A percentile compares a stretch with the other conserved stretches of the same genome.
phyloP scores from a whole-genome alignment of 345 rosid species.

The Odontarrhena argentea region DNA sequence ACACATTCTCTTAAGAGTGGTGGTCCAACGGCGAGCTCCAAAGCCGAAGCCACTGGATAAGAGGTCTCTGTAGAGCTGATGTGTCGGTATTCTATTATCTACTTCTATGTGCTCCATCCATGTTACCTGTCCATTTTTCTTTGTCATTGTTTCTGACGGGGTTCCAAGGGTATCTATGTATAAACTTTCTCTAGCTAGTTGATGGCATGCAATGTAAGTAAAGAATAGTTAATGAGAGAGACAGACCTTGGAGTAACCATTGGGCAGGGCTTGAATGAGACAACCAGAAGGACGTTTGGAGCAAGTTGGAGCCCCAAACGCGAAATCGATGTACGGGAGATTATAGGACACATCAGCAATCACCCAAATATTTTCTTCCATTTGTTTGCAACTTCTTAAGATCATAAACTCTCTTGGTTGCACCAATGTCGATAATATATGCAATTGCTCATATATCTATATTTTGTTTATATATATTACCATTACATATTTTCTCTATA shows the following conservation, averaged over 20 bases:
- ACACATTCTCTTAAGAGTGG: slow-evolving; percentile 58
- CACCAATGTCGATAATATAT: slow-evolving; percentile 78
- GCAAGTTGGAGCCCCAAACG: slow-evolving; percentile 13
- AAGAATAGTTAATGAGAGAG: neutral
- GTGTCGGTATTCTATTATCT: slow-evolving; percentile 54
- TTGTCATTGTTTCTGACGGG: neutral
- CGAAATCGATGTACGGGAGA: slow-evolving; percentile 28
- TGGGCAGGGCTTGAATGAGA: slow-evolving; percentile 61
- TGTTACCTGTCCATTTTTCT: slow-evolving; percentile 51
- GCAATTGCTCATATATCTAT: slow-evolving; percentile 66
- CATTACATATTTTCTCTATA: neutral
- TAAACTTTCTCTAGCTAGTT: neutral
- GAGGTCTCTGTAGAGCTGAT: slow-evolving; percentile 64
- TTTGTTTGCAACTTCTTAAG: slow-evolving; percentile 62
- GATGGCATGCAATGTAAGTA: neutral
- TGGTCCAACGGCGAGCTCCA: slow-evolving; percentile 71
- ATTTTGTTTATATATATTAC: neutral
- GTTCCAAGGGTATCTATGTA: too few relatives aligned
- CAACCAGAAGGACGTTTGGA: slow-evolving; percentile 89
- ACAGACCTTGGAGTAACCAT: slow-evolving; percentile 59
- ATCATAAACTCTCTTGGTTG: slow-evolving; percentile 63
- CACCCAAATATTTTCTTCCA: slow-evolving; percentile 60
- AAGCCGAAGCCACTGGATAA: slow-evolving; percentile 50
- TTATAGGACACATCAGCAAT: slow-evolving; percentile 63
- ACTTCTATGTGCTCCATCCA: slow-evolving; percentile 87